A percentile compares a stretch with the other conserved stretches of the same genome.
Evolutionary conservation across 345 rosid species (phyloP).

Genomic region (Melaleuca alternifolia): DNA sequence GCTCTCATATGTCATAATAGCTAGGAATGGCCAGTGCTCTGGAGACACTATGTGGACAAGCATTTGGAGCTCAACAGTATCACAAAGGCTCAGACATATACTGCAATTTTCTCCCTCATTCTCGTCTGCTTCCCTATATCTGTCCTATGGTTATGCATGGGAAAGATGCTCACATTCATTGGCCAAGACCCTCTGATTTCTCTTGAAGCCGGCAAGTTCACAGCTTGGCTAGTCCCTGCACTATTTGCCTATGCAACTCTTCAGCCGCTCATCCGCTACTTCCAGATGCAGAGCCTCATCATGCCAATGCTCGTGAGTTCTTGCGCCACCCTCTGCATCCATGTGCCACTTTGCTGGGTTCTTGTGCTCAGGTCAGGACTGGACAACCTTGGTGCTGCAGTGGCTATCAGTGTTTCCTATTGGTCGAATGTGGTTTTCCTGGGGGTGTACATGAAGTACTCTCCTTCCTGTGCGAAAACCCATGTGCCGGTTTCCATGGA

Average conservation of each 20-base stretch:
- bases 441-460: constrained; percentile 16
- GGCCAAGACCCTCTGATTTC: constrained; percentile 40
- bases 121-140: constrained; percentile 28
- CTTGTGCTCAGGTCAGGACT: constrained; percentile 22
- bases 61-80: constrained; percentile 52
- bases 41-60: constrained; percentile 66
- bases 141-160: constrained; percentile 31
- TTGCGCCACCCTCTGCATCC: constrained; percentile 14
- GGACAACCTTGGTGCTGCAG: constrained; percentile 24
- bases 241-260: constrained; percentile 31
- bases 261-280: constrained; percentile 27
- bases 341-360: constrained; percentile 29
- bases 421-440: constrained; percentile 35
- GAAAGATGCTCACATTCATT: constrained; percentile 15
- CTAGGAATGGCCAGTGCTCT: constrained; percentile 17
- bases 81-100: constrained; percentile 19
- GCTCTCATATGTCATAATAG: not conserved
- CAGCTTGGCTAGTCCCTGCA: constrained; percentile 27
- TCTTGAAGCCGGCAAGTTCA: constrained; percentile 21
- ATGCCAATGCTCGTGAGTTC: constrained; percentile 30
- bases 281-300: constrained; percentile 30
- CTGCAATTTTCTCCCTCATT: constrained; percentile 25
- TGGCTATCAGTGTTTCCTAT: constrained; percentile 17
- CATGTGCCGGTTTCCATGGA: constrained; percentile 14
- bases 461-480: constrained; percentile 24